Base-by-base conservation (phyloP, 257 asterid species). In the Mitragyna speciosa region DNA sequence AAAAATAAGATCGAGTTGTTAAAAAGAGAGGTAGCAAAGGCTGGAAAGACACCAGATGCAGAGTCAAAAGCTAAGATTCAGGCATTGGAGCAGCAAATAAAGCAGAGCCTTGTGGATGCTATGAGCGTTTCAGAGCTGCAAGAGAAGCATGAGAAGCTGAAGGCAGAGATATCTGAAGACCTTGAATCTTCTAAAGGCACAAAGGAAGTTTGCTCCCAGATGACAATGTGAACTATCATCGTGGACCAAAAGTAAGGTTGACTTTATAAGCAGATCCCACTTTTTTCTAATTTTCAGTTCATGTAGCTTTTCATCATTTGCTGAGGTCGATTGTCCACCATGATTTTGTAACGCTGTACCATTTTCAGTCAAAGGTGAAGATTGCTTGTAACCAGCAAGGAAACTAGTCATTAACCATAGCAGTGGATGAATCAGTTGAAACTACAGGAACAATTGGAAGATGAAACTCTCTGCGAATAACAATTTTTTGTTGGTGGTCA, bases 1-100 rank as follows among this genome's bases (percentile, higher is more conserved):
- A 93, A 89, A 83, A 85, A 83, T 51, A 92, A 83, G 87, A 88
- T 91, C 56, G 96, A 95, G 81, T 78, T 84, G 85, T 85, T 95
- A 66, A 91, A 90, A 82, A 12, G 77, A 33, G 92, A 87, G 84
- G 88, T 86, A 49, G 89, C 72, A 12, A 90, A 88, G 80, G 89
- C 87, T 56, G 96, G 92, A 70, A 83, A 82, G 83, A 73, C 88
- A 41, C 86, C 91, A 30, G 86, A 84, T 82, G 85, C 83, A 48
- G 89, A 87, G 70, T 78, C 91, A 3, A 86, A 85, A 84, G 78
- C 72, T 75, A 90, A 87, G 91, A 89, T 93, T 78, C 86, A 83
- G 87, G 86, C 88, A 15, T 83, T 90, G 88, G 83, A 79, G 83
- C 89, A 82, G 36, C 89, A 88, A 77, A 90, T 91, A 79, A 93